A percentile compares a stretch with the other conserved stretches of the same genome.
phyloP scores from a whole-genome alignment of 1,284 basidiomycete species.

The Irpex sp. region DNA sequence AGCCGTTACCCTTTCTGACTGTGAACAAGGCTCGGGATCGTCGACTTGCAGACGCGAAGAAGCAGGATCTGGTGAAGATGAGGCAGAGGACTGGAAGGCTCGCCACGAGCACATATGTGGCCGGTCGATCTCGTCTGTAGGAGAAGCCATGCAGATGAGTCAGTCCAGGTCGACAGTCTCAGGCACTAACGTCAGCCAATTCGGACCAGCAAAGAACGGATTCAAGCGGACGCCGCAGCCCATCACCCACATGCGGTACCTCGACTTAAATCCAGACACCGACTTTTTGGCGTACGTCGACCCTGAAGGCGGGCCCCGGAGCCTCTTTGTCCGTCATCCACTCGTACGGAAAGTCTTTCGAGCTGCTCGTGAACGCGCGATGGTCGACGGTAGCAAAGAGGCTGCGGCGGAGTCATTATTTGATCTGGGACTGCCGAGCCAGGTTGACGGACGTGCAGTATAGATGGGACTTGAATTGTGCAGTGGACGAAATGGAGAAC shows the following conservation, averaged over 20 bases:
- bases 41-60: too few relatives aligned
- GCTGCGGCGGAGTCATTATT: background rate
- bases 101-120: background rate
- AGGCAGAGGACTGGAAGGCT: background rate
- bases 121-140: background rate
- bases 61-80: too few relatives aligned
- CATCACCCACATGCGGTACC: background rate
- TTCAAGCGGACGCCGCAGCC: background rate
- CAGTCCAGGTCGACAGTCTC: too few relatives aligned
- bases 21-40: too few relatives aligned
- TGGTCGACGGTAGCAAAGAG: background rate
- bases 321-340: background rate
- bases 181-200: too few relatives aligned
- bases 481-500: background rate
- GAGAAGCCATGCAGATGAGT: too few relatives aligned
- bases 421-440: background rate
- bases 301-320: background rate
- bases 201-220: background rate
- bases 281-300: background rate
- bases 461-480: background rate
- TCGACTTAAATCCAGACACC: background rate
- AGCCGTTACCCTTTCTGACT: too few relatives aligned
- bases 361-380: background rate
- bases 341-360: background rate
- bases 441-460: background rate